phyloP scores from a whole-genome alignment of 2,329 filamentous ascomycete genomes.

The Beauveria pseudobassiana region DNA sequence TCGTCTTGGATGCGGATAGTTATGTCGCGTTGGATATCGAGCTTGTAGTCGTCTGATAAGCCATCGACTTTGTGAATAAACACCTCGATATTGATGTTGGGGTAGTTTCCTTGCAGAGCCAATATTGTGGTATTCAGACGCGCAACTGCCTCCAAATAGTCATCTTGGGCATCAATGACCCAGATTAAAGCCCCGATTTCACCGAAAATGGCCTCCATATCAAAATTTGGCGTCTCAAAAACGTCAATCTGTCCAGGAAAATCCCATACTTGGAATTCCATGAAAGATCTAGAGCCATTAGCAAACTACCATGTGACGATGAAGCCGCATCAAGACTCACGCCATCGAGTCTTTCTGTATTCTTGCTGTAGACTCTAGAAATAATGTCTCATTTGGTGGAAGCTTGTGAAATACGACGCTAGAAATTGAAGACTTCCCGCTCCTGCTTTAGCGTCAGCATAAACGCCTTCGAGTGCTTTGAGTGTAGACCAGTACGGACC shows the following conservation, averaged over 20 bases:
- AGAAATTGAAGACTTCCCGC: slow-evolving; percentile 95
- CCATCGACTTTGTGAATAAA: slow-evolving; percentile 99
- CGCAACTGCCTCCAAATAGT: slow-evolving; percentile 86
- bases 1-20: slow-evolving; percentile 95
- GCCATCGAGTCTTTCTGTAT: slow-evolving; percentile 95
- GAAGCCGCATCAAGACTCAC: slow-evolving; percentile 46
- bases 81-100: slow-evolving; percentile 92
- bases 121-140: slow-evolving; percentile 84
- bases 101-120: slow-evolving; percentile 79
- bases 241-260: slow-evolving; percentile 89
- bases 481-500: slow-evolving; percentile 42
- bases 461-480: too few relatives aligned
- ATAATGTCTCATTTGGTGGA: slow-evolving; percentile 89
- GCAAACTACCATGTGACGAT: background rate
- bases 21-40: slow-evolving; percentile 93
- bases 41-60: slow-evolving; percentile 92
- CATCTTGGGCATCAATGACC: slow-evolving; percentile 98
- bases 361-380: slow-evolving; percentile 86
- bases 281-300: slow-evolving; percentile 66
- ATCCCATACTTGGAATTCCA: slow-evolving; percentile 99
- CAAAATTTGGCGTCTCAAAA: slow-evolving; percentile 81
- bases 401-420: slow-evolving; percentile 99
- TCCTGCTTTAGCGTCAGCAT: slow-evolving; percentile 45
- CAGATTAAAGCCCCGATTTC: slow-evolving; percentile 92
- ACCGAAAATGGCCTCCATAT: slow-evolving; percentile 88